Base-by-base conservation (phyloP, 148 eudicot genomes). In the Dianthus caryophyllus region DNA sequence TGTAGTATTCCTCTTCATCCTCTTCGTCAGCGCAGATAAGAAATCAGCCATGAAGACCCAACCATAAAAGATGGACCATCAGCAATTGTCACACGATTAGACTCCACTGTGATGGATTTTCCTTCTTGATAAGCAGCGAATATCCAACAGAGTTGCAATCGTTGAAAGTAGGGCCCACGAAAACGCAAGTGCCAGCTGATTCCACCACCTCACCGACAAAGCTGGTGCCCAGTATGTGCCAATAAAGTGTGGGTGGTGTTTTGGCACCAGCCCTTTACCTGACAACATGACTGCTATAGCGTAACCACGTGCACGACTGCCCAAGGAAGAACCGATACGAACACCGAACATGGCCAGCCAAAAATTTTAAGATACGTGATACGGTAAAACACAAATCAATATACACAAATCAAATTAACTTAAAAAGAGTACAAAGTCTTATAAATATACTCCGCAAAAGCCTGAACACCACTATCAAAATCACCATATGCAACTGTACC, bases 131-230 rank as follows among this genome's bases (percentile, higher is more conserved):
- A 82, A 89, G 67, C 70, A 89, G 62, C 3, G 96, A 89, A 68
- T 89, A 89, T 22, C 96, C 96, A 60, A 89, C 96, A 10, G 96
- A 89, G 76, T 91, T 89, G 63, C 86, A 89, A 67, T 89, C 96
- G 15, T 89, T 89, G 41, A 89, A 89, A 49, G 86, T 84, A 1
- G 91, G 91, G 10, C 96, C 96, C 16, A 86, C 87, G 17, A 89
- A 86, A 2, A 89, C 73, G 56, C 86, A 89, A 15, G 91, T 91
- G 73, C 86, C 91, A 9, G 96, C 91, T 20, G 96, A 89, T 78
- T 89, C 96, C 10, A 89, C 91, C 6, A 89, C 80, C 78, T 89
- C 96, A 48, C 89, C 89, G n/a, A 80, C 83, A 56, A 70, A 89
- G 66, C 73, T 64, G 50, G 83, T 83, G 52, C 89, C 96, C 91